Evolutionary conservation across 345 rosid species (phyloP).

Genomic region (Camelina sativa): DNA sequence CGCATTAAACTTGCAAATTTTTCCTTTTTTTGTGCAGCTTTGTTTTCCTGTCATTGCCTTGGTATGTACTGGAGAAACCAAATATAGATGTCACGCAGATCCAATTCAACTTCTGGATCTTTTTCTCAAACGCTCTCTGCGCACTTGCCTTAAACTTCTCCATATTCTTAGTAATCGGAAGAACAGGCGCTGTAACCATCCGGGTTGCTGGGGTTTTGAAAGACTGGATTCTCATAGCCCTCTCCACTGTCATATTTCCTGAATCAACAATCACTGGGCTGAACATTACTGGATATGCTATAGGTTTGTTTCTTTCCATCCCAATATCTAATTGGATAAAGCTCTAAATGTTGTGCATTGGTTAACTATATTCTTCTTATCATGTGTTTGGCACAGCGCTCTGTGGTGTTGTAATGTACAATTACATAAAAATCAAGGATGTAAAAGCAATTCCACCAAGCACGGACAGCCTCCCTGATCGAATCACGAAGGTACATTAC

Average conservation of each 20-base stretch:
- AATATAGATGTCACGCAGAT: conserved; percentile 77
- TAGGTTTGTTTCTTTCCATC: conserved; percentile 57
- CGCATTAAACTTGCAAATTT: neutral
- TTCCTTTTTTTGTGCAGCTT: conserved; percentile 63
- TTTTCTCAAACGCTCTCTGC: conserved; percentile 92
- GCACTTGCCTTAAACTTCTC: conserved; percentile 93
- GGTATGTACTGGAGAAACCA: conserved; percentile 90
- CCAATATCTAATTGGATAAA: neutral
- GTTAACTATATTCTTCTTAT: conserved; percentile 15
- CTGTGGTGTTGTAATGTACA: conserved; percentile 95
- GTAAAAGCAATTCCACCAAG: conserved; percentile 66
- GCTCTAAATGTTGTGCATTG: conserved; percentile 22
- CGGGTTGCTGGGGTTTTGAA: conserved; percentile 95
- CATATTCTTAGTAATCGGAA: conserved; percentile 88
- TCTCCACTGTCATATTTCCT: conserved; percentile 87
- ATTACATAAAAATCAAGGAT: conserved; percentile 83
- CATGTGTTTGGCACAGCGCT: conserved; percentile 59
- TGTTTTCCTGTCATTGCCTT: conserved; percentile 84
- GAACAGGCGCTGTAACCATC: conserved; percentile 95
- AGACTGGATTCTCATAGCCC: conserved; percentile 97
- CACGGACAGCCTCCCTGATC: conserved; percentile 71
- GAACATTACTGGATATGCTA: conserved; percentile 90
- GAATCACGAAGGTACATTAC: conserved; percentile 69
- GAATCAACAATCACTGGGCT: conserved; percentile 94
- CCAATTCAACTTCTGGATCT: conserved; percentile 97